Evolutionary conservation across 148 eudicot species (phyloP), one percentile per base, ranked within the genome.

Genomic region (Heliamphora exappendiculata): DNA sequence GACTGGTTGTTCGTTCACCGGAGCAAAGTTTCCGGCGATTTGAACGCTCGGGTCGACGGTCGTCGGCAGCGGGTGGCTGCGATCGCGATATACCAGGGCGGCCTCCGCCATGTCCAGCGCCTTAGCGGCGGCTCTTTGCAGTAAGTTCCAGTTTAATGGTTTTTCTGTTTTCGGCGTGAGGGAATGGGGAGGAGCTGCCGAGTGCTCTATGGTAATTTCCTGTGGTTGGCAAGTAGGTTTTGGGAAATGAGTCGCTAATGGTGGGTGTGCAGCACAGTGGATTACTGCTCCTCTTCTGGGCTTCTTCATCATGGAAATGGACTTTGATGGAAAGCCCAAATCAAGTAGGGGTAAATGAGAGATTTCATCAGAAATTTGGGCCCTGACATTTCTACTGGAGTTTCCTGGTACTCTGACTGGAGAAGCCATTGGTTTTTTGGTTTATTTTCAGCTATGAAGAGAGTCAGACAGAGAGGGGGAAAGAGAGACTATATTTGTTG

Each of bases 21-120:
- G 96, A 28, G 93, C 89, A n/a, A 89, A 91, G 76, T 91, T 91
- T 0, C 96, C 96, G 22, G 89, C 73, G 4, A 91, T 88, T 70
- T 91, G 96, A 34, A 91, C 79, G 0, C 28, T 17, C 0, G 96
- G 96, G 55, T 91, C 93, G 17, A 84, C 78, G 9, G 96, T 89
- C 42, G 75, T 88, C 0, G 96, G 90, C 0, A 89, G 74, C 1
- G 84, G 90, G 42, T 74, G 85, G 19, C 67, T 17, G 8, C 70
- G 66, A 54, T 91, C 89, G 26, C 45, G 77, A 6, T 54, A 33
- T 7, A 82, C 41, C 4, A 91, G 64, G 13, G 81, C 82, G 2
- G 10, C 45, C 42, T 91, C 96, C 0, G 73, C 82, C 14, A 65
- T 13, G 54, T 89, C 91, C 0, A 91, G 37, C 0, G 89, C 88